Evolutionary conservation across 345 rosid genomes (phyloP), one percentile per base, ranked within the genome.

Genomic region (Noccaea bulbosa): DNA sequence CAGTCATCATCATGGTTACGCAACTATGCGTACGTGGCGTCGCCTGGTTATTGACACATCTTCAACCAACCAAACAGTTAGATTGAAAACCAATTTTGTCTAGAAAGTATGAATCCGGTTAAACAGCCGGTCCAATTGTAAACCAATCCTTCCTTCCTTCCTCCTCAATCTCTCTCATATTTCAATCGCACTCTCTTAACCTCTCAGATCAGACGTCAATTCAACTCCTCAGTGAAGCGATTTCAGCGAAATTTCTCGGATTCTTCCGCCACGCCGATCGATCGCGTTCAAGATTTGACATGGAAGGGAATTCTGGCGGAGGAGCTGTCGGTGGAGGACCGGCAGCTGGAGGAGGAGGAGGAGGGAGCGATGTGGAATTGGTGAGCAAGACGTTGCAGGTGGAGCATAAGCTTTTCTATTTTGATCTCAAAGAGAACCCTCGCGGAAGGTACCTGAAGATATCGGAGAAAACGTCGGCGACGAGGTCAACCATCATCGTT

Each of bases 391-490:
- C 99, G 15, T 84, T 93, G 53, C 98, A 93, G 66, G 97, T 93
- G 49, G 98, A 87, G 77, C 98, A 93, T 77, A 90, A 93, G 81
- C 92, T 91, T n/a, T 93, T 93, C 82, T 91, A 91, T 79, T 93
- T 91, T 67, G 98, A 93, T 85, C 90, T 91, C 46, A 91, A 91
- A 70, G 97, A 91, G 88, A 91, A 93, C 55, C 97, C 97, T 24
- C 88, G 98, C 12, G 99, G 99, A 5, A 81, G 99, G 20, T 94
- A 94, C 80, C 81, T 94, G 27, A 94, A 94, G 82, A 89, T 94
- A 69, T 94, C 97, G 6, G 97, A 94, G 89, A 94, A 94, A 78
- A 94, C 99, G 12, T 89, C 97, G n/a, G 93, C 99, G 44, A 94
- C 97, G 24, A 81, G 99, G 84, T 91, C 99, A 80, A 94, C 99